Conservation (phyloP, 2,329 filamentous ascomycete species). For the Epichloe elymi region DNA sequence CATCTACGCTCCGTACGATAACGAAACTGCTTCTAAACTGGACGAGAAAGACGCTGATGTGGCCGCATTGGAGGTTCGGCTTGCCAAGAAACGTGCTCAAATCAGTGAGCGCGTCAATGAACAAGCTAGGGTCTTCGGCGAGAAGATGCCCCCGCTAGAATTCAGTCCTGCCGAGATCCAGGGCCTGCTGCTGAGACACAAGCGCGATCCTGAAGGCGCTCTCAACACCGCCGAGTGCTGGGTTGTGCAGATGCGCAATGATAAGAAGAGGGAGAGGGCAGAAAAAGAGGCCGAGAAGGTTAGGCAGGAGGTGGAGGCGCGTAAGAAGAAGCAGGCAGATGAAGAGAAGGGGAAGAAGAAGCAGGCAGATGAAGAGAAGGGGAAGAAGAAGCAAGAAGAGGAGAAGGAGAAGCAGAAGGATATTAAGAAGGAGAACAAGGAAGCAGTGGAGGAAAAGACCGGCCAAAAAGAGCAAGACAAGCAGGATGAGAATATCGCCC, state of each 20-base stretch:
- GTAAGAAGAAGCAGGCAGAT: neutral
- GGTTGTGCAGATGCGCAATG: conserved; percentile 34
- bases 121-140: conserved; percentile 35
- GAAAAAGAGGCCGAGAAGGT: conserved; percentile 15
- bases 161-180: conserved; percentile 50
- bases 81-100: conserved; percentile 18
- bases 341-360: neutral
- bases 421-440: neutral
- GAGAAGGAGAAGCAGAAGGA: conserved; percentile 4
- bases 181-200: conserved; percentile 43
- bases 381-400: neutral
- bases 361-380: neutral
- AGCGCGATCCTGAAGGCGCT: conserved; percentile 35
- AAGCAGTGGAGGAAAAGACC: neutral
- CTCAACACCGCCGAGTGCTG: conserved; percentile 34
- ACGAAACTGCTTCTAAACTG: conserved; percentile 10
- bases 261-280: conserved; percentile 32
- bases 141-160: conserved; percentile 37
- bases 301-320: neutral
- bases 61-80: conserved; percentile 16
- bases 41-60: conserved; percentile 14
- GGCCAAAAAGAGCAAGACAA: conserved; percentile 1
- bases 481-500: neutral
- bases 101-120: conserved; percentile 27
- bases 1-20: conserved; percentile 41